These are phyloP conservation scores for Chlamydomonas applanata DNA, from an alignment of 139 green algal genomes.

Conservation along the genomic window DNA sequence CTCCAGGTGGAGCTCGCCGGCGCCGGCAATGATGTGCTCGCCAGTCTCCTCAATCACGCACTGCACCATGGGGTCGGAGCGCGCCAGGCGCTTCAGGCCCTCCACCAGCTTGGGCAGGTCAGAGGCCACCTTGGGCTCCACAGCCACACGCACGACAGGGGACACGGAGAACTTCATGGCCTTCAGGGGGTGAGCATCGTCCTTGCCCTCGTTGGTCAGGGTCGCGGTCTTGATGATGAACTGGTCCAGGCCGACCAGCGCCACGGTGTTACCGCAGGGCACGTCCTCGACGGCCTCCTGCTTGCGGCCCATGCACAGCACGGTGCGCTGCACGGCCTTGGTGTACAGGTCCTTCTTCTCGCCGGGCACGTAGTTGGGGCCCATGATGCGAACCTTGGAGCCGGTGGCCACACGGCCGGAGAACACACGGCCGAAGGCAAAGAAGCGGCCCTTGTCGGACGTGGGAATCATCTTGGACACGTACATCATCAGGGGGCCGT, in stretches of 20 bases:
- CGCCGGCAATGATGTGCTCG: constrained; percentile 98
- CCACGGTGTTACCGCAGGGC: constrained; percentile 98
- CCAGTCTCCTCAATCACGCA: constrained; percentile 98
- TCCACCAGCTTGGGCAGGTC: constrained; percentile 99
- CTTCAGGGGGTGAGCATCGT: constrained; percentile 95
- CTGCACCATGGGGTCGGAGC: constrained; percentile 98
- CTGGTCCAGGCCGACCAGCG: constrained; percentile 97
- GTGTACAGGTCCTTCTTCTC: constrained; percentile 99
- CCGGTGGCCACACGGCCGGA: constrained; percentile 87
- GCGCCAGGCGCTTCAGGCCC: constrained; percentile 96
- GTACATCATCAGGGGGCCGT: constrained; percentile 98
- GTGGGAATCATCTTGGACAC: constrained; percentile 99
- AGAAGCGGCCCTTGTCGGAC: constrained; percentile 97
- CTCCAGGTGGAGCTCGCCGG: constrained; percentile 97
- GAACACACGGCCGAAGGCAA: constrained; percentile 98
- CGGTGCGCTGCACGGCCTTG: constrained; percentile 98
- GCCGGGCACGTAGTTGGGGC: constrained; percentile 96
- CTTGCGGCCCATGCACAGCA: constrained; percentile 98
- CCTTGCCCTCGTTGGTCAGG: constrained; percentile 81
- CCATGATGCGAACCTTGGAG: constrained; percentile 98
- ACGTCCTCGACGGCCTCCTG: constrained; percentile 98
- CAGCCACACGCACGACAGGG: constrained; percentile 83
- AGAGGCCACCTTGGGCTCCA: constrained; percentile 85
- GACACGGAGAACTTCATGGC: constrained; percentile 99
- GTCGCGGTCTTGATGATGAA: constrained; percentile 99